Percentiles rank a stretch among this genome's conserved stretches.
These are phyloP conservation scores for Nemania sp. DNA, from an alignment of 2,329 filamentous ascomycete species.

Conservation along the genomic window DNA sequence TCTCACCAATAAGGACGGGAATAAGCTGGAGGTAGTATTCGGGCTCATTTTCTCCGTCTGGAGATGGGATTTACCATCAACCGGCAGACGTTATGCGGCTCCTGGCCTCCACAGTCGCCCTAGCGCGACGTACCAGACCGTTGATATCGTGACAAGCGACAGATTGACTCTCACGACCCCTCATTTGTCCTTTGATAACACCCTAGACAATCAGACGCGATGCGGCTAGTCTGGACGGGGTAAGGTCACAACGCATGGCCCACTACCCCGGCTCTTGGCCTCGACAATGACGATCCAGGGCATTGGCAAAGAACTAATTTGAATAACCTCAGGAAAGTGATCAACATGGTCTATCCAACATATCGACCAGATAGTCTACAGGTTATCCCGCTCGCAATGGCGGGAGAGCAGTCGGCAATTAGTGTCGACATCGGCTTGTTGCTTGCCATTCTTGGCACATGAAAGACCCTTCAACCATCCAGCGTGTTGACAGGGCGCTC, in stretches of 20 bases:
- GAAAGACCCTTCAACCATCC: background rate
- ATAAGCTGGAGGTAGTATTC: constrained; percentile 11
- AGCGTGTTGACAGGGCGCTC: background rate
- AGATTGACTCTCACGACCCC: constrained; percentile 9
- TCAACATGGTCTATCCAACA: background rate
- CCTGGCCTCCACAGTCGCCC: constrained; percentile 12
- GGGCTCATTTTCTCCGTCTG: constrained; percentile 12
- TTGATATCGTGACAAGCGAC: constrained; percentile 10
- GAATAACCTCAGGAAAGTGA: background rate
- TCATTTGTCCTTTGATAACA: constrained; percentile 13
- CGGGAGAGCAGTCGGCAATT: constrained; percentile 10
- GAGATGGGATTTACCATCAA: constrained; percentile 30
- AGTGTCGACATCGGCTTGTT: constrained; percentile 12
- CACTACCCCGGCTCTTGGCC: constrained; percentile 18
- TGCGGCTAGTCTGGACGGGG: constrained; percentile 12
- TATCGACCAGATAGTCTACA: background rate
- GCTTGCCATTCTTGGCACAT: background rate
- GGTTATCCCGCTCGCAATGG: background rate
- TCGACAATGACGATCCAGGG: constrained; percentile 6
- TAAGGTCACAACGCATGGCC: constrained; percentile 5
- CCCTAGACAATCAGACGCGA: constrained; percentile 8
- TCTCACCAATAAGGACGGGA: constrained; percentile 2
- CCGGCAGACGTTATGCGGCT: background rate
- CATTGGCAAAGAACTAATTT: constrained; percentile 6
- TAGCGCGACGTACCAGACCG: constrained; percentile 10